Conservation (phyloP, 805 yeast genomes). For the Ogataea trehalophila region DNA sequence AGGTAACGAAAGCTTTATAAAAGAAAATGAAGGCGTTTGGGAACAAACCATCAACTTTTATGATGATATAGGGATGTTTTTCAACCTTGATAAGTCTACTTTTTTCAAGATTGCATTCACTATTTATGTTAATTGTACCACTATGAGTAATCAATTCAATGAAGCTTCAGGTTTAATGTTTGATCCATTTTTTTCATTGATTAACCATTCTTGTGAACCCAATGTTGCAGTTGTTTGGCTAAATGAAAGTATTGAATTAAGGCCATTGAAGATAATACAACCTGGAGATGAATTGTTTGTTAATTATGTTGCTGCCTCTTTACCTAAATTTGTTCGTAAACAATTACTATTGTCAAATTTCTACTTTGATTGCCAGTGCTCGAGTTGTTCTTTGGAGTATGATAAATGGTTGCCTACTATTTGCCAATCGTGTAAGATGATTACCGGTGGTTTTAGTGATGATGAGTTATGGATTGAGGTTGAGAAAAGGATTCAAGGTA, state of each 20-base stretch:
- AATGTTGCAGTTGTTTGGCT: constrained; percentile 26
- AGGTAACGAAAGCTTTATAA: no score
- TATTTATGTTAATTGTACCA: constrained; percentile 29
- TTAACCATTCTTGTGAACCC: constrained; percentile 39
- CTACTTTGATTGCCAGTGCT: constrained; percentile 33
- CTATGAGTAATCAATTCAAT: constrained; percentile 21
- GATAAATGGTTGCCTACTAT: constrained; percentile 28
- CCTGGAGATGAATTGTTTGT: constrained; percentile 28
- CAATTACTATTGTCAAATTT: constrained; percentile 26
- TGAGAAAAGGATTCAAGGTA: neutral
- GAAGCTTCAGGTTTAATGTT: constrained; percentile 32
- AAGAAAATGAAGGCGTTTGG: neutral
- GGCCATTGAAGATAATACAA: constrained; percentile 17
- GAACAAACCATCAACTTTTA: neutral
- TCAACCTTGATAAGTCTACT: constrained; percentile 9
- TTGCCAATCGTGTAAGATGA: constrained; percentile 22
- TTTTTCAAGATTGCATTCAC: constrained; percentile 14
- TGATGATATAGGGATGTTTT: neutral
- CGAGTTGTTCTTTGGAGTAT: constrained; percentile 16
- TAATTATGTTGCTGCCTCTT: constrained; percentile 25
- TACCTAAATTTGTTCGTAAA: constrained; percentile 29
- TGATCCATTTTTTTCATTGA: constrained; percentile 34
- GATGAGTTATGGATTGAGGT: neutral
- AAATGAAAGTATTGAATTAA: constrained; percentile 14
- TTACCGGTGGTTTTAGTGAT: constrained; percentile 10